Evolutionary conservation across 768 basidiomycete species (phyloP).

Genomic region (Galerina marginata): DNA sequence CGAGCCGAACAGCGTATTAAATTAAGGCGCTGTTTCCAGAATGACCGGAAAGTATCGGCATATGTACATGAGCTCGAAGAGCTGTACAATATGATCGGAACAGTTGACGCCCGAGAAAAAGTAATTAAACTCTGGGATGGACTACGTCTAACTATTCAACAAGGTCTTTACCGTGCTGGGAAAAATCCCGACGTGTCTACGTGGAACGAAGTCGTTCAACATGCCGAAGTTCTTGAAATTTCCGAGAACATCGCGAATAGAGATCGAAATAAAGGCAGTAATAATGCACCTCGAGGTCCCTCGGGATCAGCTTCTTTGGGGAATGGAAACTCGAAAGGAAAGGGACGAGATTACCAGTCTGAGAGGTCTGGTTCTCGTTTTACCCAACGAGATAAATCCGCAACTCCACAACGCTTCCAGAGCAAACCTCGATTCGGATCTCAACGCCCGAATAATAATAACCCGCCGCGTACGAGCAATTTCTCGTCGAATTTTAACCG

Average conservation of each 20-base stretch:
- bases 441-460: background rate
- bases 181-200: slow-evolving; percentile 33
- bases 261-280: background rate
- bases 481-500: background rate
- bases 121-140: slow-evolving; percentile 44
- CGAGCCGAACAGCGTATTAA: slow-evolving; percentile 27
- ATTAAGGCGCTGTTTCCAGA: slow-evolving; percentile 30
- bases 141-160: slow-evolving; percentile 26
- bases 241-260: slow-evolving; percentile 19
- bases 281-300: background rate
- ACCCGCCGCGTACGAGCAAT: background rate
- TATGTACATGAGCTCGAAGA: slow-evolving; percentile 42
- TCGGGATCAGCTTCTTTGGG: background rate
- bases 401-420: background rate
- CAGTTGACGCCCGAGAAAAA: slow-evolving; percentile 29
- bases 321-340: slow-evolving; percentile 2
- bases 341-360: slow-evolving; percentile 1
- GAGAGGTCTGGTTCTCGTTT: slow-evolving; percentile 3
- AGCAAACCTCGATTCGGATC: background rate
- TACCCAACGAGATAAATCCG: background rate
- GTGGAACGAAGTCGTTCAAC: slow-evolving; percentile 30
- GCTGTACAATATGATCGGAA: slow-evolving; percentile 38
- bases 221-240: slow-evolving; percentile 30
- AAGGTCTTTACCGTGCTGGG: slow-evolving; percentile 32
- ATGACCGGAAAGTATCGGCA: slow-evolving; percentile 30